These are phyloP conservation scores for Backusella morwellensis DNA, from an alignment of 192 early-diverging fungal species.

Conservation along the genomic window DNA sequence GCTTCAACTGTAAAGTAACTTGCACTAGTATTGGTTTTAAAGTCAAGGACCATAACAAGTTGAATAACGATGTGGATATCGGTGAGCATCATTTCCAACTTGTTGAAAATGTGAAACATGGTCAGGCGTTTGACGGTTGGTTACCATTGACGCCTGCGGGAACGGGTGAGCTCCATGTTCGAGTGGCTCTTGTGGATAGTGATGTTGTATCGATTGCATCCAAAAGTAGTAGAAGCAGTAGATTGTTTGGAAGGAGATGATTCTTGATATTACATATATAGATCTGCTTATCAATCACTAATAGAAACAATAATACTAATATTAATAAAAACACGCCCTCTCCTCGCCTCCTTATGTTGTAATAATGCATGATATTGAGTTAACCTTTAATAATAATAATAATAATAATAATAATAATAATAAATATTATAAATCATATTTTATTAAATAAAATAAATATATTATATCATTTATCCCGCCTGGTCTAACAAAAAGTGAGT, in stretches of 20 bases:
- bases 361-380: neutral
- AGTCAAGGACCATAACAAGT: constrained; percentile 68
- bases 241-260: constrained; percentile 9
- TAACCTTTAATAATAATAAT: neutral
- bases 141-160: constrained; percentile 26
- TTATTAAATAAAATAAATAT: neutral
- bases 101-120: constrained; percentile 42
- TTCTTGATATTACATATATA: neutral
- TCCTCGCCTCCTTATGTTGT: neutral
- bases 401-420: neutral
- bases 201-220: neutral
- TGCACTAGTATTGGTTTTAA: constrained; percentile 48
- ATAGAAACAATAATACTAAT: neutral
- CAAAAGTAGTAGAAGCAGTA: constrained; percentile 6
- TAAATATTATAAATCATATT: neutral
- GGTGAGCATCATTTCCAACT: constrained; percentile 60
- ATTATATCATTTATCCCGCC: neutral
- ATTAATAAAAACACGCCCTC: neutral
- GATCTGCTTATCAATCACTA: neutral
- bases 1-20: constrained; percentile 18
- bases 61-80: constrained; percentile 58
- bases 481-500: constrained; percentile 75
- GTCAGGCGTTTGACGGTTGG: constrained; percentile 33
- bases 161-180: constrained; percentile 33
- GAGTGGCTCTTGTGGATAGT: constrained; percentile 37